Conservation (phyloP, 75 land plant genomes). For the Cryptomeria japonica region DNA sequence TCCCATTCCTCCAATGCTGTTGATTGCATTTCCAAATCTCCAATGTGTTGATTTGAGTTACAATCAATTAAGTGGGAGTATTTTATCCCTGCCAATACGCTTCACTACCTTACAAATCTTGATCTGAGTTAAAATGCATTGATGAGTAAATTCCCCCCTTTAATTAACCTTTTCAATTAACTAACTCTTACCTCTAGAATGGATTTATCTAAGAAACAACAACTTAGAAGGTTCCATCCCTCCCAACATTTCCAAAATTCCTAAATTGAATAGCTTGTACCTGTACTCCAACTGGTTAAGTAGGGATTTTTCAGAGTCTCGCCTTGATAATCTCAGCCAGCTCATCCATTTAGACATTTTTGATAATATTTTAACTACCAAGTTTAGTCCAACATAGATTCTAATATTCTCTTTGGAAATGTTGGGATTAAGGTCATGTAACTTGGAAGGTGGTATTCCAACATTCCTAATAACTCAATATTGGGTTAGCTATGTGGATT, state of each 20-base stretch:
- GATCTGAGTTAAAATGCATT: neutral
- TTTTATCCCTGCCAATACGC: neutral
- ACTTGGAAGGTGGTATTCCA: neutral
- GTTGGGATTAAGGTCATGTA: neutral
- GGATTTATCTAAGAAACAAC: constrained; percentile 9
- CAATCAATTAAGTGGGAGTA: neutral
- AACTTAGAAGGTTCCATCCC: constrained; percentile 2
- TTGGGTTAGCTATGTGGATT: neutral
- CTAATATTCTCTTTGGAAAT: neutral
- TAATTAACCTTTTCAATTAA: neutral
- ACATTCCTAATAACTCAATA: neutral
- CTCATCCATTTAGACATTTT: neutral
- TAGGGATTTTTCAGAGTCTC: neutral
- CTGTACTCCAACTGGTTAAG: constrained; percentile 4
- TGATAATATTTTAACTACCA: neutral
- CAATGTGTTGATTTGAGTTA: neutral
- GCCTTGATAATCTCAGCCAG: neutral
- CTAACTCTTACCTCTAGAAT: neutral
- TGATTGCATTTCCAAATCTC: neutral
- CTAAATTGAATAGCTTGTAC: neutral
- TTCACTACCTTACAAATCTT: neutral
- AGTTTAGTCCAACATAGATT: neutral
- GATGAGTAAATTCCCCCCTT: neutral
- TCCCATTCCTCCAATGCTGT: neutral
- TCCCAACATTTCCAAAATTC: neutral